Percentiles rank a stretch among this genome's conserved stretches.
Evolutionary conservation across 371 early-diverging fungal genomes (phyloP).

Genomic region (Fennellomyces sp.): DNA sequence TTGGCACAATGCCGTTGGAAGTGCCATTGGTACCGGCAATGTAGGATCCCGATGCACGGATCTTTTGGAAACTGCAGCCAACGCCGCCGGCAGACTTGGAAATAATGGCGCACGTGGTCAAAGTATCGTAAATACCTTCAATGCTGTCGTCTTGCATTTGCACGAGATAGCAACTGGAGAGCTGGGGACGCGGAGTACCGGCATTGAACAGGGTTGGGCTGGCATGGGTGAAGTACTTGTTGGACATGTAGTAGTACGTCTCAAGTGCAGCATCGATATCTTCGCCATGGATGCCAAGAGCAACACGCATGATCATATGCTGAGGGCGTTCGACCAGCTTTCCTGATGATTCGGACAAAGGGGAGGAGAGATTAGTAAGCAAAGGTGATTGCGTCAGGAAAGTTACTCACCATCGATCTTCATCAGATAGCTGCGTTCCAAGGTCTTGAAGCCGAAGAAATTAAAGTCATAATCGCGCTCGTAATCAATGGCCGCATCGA

Average conservation of each 20-base stretch:
- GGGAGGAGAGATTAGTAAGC: not conserved
- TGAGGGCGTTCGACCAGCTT: conserved; percentile 90
- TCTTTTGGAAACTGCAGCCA: conserved; percentile 91
- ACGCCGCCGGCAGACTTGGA: conserved; percentile 96
- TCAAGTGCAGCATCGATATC: conserved; percentile 89
- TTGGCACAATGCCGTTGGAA: conserved; percentile 94
- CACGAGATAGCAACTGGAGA: conserved; percentile 92
- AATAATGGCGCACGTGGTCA: conserved; percentile 92
- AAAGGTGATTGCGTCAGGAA: too few species aligned
- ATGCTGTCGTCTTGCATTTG: conserved; percentile 92
- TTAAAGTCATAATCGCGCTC: conserved; percentile 93
- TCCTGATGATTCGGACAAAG: not conserved
- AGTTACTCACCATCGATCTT: conserved; percentile 65
- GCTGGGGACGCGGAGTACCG: conserved; percentile 90
- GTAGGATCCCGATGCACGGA: conserved; percentile 85
- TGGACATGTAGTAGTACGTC: conserved; percentile 91
- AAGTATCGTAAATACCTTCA: conserved; percentile 95
- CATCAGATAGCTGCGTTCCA: conserved; percentile 91
- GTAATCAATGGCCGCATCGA: conserved; percentile 91
- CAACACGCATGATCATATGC: conserved; percentile 96
- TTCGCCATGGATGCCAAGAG: conserved; percentile 90
- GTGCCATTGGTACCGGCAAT: conserved; percentile 94
- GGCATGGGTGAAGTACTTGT: conserved; percentile 93
- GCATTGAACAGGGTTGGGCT: conserved; percentile 97
- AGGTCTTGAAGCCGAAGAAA: conserved; percentile 97